Percentiles rank a stretch among this genome's conserved stretches.
Conservation (phyloP, 73 alveolate species). For the Paramecium bursaria region DNA sequence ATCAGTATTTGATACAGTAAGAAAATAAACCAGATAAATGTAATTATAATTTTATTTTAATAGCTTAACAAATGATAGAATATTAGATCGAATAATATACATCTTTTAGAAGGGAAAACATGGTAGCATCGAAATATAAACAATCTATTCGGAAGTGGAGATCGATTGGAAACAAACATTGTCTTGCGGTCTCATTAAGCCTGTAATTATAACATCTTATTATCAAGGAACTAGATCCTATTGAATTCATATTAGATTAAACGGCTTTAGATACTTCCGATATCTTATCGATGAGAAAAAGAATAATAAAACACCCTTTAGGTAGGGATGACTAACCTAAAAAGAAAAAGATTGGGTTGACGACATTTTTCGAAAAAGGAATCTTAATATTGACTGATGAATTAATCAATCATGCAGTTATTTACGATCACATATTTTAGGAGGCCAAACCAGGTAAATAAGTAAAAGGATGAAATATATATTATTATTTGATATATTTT, state of each 20-base stretch:
- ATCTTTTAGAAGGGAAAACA: not conserved
- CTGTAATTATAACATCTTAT: not conserved
- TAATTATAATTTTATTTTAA: not conserved
- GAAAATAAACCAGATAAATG: constrained; percentile 39
- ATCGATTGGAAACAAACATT: constrained; percentile 42
- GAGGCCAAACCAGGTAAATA: constrained; percentile 7
- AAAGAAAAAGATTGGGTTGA: constrained; percentile 1
- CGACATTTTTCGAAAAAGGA: constrained; percentile 10
- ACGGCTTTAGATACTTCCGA: not conserved
- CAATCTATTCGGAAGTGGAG: constrained; percentile 38
- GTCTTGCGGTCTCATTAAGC: constrained; percentile 34
- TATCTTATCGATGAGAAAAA: constrained; percentile 29
- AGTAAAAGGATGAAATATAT: not conserved
- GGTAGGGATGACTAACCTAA: not conserved
- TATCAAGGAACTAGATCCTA: constrained; percentile 7
- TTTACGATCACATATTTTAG: constrained; percentile 23
- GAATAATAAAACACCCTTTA: constrained; percentile 18
- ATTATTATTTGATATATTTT: not conserved
- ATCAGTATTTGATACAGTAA: not conserved
- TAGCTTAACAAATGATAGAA: constrained; percentile 9
- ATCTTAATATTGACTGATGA: constrained; percentile 37
- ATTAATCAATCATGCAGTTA: constrained; percentile 53
- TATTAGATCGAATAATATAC: not conserved
- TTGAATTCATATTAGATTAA: constrained; percentile 28
- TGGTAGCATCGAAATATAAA: not conserved